phyloP scores from a whole-genome alignment of 2,329 filamentous ascomycete genomes.

The Corniculantispora saksenae region DNA sequence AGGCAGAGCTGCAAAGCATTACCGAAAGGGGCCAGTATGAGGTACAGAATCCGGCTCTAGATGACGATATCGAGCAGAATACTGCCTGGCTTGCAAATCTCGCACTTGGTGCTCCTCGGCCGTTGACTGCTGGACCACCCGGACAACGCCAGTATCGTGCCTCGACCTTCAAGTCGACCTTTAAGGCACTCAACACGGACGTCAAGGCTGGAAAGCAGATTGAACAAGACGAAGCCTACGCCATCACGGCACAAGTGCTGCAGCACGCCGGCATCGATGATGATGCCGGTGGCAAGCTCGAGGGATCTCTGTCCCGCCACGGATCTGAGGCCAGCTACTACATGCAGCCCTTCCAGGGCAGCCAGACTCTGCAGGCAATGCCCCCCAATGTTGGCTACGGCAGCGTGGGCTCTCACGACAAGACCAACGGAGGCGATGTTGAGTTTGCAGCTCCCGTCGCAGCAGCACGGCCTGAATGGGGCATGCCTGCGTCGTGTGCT shows the following conservation, averaged over 20 bases:
- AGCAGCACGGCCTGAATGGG: neutral
- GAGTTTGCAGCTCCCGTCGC: neutral
- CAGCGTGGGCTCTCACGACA: conserved; percentile 5
- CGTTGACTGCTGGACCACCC: conserved; percentile 56
- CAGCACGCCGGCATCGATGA: conserved; percentile 27
- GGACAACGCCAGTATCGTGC: conserved; percentile 52
- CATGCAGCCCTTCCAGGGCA: conserved; percentile 16
- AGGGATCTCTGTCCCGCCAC: conserved; percentile 16
- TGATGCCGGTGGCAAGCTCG: conserved; percentile 16
- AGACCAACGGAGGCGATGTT: neutral
- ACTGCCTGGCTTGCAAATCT: conserved; percentile 30
- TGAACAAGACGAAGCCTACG: conserved; percentile 28
- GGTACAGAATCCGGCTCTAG: conserved; percentile 13
- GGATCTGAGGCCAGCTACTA: conserved; percentile 17
- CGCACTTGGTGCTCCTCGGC: conserved; percentile 47
- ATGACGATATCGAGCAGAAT: conserved; percentile 22
- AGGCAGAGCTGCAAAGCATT: conserved; percentile 9
- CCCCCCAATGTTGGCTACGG: neutral
- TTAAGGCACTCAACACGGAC: conserved; percentile 35
- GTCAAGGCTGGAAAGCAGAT: conserved; percentile 25
- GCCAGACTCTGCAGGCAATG: neutral
- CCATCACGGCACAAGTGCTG: conserved; percentile 27
- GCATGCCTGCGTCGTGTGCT: neutral
- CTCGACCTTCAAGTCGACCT: conserved; percentile 42
- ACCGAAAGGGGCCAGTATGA: neutral